Evolutionary conservation across 306 rosid genomes (phyloP).

Genomic region (Gastrolobium villosum): DNA sequence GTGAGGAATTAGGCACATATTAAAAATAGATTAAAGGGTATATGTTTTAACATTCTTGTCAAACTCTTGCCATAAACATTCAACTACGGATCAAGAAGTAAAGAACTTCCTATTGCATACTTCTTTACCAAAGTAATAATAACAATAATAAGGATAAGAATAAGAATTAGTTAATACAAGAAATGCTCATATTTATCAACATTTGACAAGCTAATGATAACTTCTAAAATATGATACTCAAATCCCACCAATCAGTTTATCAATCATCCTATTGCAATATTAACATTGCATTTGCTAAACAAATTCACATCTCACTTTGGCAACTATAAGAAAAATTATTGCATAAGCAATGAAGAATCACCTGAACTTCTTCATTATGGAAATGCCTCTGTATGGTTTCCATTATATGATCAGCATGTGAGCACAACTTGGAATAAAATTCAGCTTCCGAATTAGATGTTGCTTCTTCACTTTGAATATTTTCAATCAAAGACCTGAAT

Average conservation of each 20-base stretch:
- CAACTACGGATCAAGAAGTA: constrained; percentile 17
- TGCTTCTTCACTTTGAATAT: constrained; percentile 88
- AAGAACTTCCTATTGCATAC: constrained; percentile 34
- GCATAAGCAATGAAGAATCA: constrained; percentile 53
- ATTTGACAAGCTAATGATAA: constrained; percentile 32
- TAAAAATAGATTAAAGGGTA: constrained; percentile 41
- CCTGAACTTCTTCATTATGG: constrained; percentile 94
- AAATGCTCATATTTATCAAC: constrained; percentile 44
- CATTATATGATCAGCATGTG: constrained; percentile 96
- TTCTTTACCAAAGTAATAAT: constrained; percentile 8
- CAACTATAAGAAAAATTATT: constrained; percentile 26
- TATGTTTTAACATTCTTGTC: constrained; percentile 42
- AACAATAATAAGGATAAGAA: background rate
- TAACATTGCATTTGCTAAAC: constrained; percentile 24
- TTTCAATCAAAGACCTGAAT: constrained; percentile 87
- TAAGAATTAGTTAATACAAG: constrained; percentile 22
- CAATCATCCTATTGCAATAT: constrained; percentile 31
- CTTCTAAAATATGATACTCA: constrained; percentile 41
- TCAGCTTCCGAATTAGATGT: constrained; percentile 81
- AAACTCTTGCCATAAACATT: constrained; percentile 35
- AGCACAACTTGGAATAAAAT: constrained; percentile 84
- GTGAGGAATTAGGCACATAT: constrained; percentile 39
- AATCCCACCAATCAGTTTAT: constrained; percentile 20
- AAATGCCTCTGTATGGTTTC: constrained; percentile 93
- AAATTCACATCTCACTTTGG: constrained; percentile 36